Conservation (phyloP, 2,329 filamentous ascomycete species). For the Neurospora crassa region DNA sequence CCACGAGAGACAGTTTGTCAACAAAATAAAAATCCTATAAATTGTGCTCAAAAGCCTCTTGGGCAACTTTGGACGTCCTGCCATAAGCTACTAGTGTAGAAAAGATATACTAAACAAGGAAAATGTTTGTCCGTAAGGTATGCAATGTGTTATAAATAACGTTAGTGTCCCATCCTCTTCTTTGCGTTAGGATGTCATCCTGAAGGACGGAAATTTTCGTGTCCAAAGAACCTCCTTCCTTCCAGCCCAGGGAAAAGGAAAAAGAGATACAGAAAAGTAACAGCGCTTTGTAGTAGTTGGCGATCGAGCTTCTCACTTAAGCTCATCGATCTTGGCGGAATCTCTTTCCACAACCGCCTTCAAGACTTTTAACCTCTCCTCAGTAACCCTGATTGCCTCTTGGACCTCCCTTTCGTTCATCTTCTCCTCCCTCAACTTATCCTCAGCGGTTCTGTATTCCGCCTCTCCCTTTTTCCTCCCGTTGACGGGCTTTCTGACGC, state of each 20-base stretch:
- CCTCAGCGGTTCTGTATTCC: conserved; percentile 48
- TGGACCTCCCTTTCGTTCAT: conserved; percentile 68
- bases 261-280: background rate
- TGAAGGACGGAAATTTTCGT: background rate
- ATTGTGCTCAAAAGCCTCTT: background rate
- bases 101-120: background rate
- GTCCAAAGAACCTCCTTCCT: background rate
- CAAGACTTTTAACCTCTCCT: conserved; percentile 70
- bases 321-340: background rate
- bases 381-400: conserved; percentile 75
- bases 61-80: background rate
- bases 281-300: background rate
- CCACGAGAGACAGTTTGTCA: background rate
- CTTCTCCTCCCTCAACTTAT: conserved; percentile 45
- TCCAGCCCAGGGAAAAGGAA: background rate
- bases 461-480: conserved; percentile 36
- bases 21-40: background rate
- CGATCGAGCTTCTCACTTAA: background rate
- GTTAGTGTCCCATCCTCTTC: background rate
- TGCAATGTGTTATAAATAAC: background rate
- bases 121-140: background rate
- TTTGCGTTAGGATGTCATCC: background rate
- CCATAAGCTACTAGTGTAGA: background rate
- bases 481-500: conserved; percentile 15
- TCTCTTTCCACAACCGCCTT: conserved; percentile 60